Evolutionary conservation across 495 filamentous ascomycete genomes (phyloP), one percentile per base, ranked within the genome.

Genomic region (Friedmanniomyces simplex): DNA sequence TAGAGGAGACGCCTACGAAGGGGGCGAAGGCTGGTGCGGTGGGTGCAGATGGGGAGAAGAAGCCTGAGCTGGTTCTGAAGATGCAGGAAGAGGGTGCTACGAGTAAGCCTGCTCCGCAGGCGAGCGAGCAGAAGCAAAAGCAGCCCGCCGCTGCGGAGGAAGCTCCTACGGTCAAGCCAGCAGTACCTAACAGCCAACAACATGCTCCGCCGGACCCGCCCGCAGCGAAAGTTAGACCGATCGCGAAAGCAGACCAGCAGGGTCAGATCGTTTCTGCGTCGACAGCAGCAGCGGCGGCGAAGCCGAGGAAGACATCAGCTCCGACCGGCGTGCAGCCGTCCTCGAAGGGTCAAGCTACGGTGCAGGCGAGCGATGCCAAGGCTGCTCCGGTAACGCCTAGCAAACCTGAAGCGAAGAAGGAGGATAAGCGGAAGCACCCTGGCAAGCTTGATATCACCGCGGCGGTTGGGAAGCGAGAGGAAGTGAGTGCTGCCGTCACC

Each of bases 401-500:
- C 11, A 59, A 63, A 39, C 37, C 49, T 1, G 56, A 54, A 32
- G 28, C 28, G 12, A 18, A 52, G 26, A 63, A 63, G 43, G 14
- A 55, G n/a, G 25, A 57, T 13, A 86, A 82, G 62, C 76, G 77
- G 34, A 77, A 80, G 16, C 69, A 73, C 21, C 82, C 82, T 50
- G 77, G 81, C 2, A 80, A 77, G 56, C 70, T 88, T 8, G 82
- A 87, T 59, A 85, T 87, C 57, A 71, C 80, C 22, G 80, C 80
- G 45, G 77, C 79, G 14, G 78, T 63, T 18, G 66, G 54, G 13
- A 25, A 66, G 47, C 50, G 66, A 16, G 61, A 69, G 8, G 49
- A 41, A 41, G 30, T 37, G 4, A 18, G 20, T 11, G 25, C 56
- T 16, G 45, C 28, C 12, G 20, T 52, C 13, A 36, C 53, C 10